phyloP scores from a whole-genome alignment of 2,329 filamentous ascomycete genomes.

The Zopfia rhizophila region DNA sequence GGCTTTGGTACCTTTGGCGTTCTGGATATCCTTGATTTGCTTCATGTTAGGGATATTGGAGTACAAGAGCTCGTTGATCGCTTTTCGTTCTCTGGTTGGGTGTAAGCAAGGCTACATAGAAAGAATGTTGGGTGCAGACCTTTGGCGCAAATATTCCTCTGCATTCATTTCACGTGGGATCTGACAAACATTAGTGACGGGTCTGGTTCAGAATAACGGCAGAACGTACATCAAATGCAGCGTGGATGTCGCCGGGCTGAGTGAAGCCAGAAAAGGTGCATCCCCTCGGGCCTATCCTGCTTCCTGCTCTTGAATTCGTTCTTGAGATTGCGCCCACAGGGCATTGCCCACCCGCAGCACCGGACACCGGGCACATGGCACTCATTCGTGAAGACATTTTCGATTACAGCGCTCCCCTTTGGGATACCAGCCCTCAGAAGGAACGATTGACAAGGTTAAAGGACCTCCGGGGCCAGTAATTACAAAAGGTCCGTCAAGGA shows the following conservation, averaged over 20 bases:
- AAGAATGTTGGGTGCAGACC: constrained; percentile 17
- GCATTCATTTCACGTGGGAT: constrained; percentile 30
- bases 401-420: constrained; percentile 17
- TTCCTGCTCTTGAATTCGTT: constrained; percentile 22
- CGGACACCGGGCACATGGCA: constrained; percentile 33
- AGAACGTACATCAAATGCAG: constrained; percentile 31
- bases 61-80: constrained; percentile 40
- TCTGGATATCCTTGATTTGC: constrained; percentile 37
- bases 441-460: constrained; percentile 15
- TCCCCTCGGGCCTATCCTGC: constrained; percentile 32
- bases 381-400: constrained; percentile 28
- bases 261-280: constrained; percentile 38
- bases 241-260: constrained; percentile 35
- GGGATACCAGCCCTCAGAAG: constrained; percentile 24
- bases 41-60: constrained; percentile 36
- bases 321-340: no score
- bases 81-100: constrained; percentile 32
- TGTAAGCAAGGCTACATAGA: constrained; percentile 7
- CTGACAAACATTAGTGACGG: constrained; percentile 16
- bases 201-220: neutral
- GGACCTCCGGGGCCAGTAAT: constrained; percentile 25
- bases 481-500: constrained; percentile 20
- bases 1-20: constrained; percentile 52
- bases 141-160: constrained; percentile 35
- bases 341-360: constrained; percentile 24